phyloP scores from a whole-genome alignment of 1,284 basidiomycete genomes.

The Omphalotus olearius region DNA sequence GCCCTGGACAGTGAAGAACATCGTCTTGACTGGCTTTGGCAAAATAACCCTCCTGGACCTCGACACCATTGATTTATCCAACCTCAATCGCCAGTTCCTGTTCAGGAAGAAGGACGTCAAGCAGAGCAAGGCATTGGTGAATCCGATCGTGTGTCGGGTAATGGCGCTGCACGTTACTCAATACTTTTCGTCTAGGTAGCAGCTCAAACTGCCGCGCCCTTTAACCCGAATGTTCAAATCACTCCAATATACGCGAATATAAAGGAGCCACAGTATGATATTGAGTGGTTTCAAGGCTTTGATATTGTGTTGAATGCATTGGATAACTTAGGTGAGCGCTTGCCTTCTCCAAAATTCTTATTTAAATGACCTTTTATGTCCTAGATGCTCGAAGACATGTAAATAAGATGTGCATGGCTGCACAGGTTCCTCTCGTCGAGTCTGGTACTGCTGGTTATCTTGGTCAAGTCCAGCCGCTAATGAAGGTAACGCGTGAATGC shows the following conservation, averaged over 20 bases:
- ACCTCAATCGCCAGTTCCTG: conserved; percentile 96
- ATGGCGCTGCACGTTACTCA: conserved; percentile 7
- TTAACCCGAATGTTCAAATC: conserved; percentile 91
- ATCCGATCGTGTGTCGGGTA: conserved; percentile 15
- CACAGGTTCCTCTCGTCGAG: conserved; percentile 88
- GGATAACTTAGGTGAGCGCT: conserved; percentile 84
- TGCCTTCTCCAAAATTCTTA: background rate
- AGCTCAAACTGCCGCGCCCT: conserved; percentile 81
- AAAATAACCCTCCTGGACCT: conserved; percentile 93
- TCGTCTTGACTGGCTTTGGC: conserved; percentile 90
- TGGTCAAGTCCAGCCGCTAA: conserved; percentile 78
- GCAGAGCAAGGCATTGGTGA: conserved; percentile 88
- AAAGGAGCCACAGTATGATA: conserved; percentile 89
- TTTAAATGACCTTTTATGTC: background rate
- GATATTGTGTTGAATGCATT: conserved; percentile 95
- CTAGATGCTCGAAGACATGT: conserved; percentile 88
- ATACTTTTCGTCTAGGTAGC: conserved; percentile 57
- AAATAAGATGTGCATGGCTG: conserved; percentile 96
- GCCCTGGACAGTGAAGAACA: conserved; percentile 79
- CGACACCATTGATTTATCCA: conserved; percentile 98
- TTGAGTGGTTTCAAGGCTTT: conserved; percentile 87
- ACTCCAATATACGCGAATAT: conserved; percentile 93
- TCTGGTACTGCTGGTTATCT: conserved; percentile 96
- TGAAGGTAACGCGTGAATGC: conserved; percentile 48
- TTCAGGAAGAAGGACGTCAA: conserved; percentile 98